Conservation (phyloP, 768 basidiomycete genomes). For the Lyophyllum shimeji region DNA sequence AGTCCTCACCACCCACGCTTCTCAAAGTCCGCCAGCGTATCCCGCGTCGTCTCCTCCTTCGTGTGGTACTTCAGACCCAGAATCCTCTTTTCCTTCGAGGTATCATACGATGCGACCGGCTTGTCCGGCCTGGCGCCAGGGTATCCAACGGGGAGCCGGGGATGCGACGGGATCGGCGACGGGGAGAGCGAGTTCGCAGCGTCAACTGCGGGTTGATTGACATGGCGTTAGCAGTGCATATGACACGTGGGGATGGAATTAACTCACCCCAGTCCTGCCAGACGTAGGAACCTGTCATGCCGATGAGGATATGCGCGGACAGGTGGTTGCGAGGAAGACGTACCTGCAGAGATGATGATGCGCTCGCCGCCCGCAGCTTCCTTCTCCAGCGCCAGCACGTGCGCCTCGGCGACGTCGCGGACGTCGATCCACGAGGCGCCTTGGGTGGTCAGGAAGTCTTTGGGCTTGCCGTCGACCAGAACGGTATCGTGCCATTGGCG, state of each 20-base stretch:
- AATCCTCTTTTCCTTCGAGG: constrained; percentile 36
- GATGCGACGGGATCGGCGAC: constrained; percentile 24
- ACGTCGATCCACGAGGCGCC: constrained; percentile 39
- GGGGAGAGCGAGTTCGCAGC: constrained; percentile 33
- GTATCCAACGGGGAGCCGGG: constrained; percentile 29
- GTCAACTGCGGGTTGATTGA: constrained; percentile 37
- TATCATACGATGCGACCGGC: constrained; percentile 29
- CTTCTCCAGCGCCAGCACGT: constrained; percentile 46
- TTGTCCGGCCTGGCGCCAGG: constrained; percentile 30
- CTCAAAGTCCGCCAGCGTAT: constrained; percentile 42
- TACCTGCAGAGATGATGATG: constrained; percentile 42
- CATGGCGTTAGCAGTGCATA: no score
- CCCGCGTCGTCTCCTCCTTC: constrained; percentile 39
- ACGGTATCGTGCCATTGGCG: constrained; percentile 32
- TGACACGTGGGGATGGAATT: no score
- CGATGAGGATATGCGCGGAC: no score
- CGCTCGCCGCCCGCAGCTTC: constrained; percentile 51
- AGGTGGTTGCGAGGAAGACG: background rate
- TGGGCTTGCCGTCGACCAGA: constrained; percentile 17
- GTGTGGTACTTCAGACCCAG: constrained; percentile 42
- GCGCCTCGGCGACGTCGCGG: constrained; percentile 50
- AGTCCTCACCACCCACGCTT: constrained; percentile 40
- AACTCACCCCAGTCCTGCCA: constrained; percentile 31
- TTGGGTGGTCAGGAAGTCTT: constrained; percentile 20
- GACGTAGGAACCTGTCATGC: constrained; percentile 12